Base-by-base conservation (phyloP, 2,329 filamentous ascomycete species). In the Colletotrichum lini region DNA sequence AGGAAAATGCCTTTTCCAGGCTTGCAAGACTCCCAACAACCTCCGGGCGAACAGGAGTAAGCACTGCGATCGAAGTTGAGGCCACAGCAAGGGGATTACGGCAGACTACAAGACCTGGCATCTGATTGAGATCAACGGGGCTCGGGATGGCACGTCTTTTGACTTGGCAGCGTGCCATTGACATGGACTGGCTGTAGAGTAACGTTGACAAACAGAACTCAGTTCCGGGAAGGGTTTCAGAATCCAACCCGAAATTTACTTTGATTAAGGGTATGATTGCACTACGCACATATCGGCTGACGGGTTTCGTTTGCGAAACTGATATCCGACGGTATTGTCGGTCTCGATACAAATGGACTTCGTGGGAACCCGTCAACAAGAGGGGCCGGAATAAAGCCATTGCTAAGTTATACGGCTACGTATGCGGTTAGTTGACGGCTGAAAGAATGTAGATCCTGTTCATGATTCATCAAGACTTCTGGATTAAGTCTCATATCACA, bases 1-100 rank as follows among this genome's bases (percentile, higher is more conserved):
- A 70, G 35, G 45, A 70, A n/a, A 45, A 70, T 30, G 67, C 67
- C 12, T 70, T 53, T 16, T 21, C 47, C 3, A 60, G 50, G 7
- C 30, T 70, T 4, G 62, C 62, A 8, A 26, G 62, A 18, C 21
- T 66, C 4, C 47, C 62, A 3, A 13, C 16, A 6, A 16, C 10
- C 10, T 47, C 62, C 10, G 30, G 9, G 2, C n/a, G 38, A 8
- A 9, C 26, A 7, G 67, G 61, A 12, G 40, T 23, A 3, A 70
- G 67, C 16, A 59, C 62, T 7, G 45, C 38, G 4, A 30, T 70
- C 21, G 54, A 66, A 4, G 16, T 59, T 16, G 40, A 54, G 12
- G 44, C 10, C 13, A 23, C 35, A 13, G 38, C 45, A 4, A 60
- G 38, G 1, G 62, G 67, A 9, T 13, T 70, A 6, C 53, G 62